Evolutionary conservation across 495 filamentous ascomycete genomes (phyloP).

Genomic region (Trichoderma erinaceum): DNA sequence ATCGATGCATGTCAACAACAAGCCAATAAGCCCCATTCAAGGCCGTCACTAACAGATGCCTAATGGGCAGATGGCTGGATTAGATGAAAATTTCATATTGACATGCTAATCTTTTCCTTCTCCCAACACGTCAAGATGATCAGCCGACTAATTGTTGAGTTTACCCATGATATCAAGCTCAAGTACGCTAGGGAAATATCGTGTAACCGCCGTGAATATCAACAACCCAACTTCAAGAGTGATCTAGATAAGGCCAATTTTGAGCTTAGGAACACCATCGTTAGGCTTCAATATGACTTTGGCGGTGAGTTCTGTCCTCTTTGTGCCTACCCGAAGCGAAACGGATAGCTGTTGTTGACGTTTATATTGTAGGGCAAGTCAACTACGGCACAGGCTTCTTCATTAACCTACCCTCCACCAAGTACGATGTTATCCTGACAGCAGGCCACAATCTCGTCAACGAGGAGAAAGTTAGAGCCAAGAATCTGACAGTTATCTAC

Average conservation of each 20-base stretch:
- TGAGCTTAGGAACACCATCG: not conserved
- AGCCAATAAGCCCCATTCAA: too few relatives aligned
- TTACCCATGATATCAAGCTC: not conserved
- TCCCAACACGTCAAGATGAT: not conserved
- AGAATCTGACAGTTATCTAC: not conserved
- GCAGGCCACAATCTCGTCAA: slow-evolving; percentile 17
- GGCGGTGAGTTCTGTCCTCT: not conserved
- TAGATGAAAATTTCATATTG: not conserved
- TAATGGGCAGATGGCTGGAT: too few relatives aligned
- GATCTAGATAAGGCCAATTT: not conserved
- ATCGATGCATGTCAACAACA: too few relatives aligned
- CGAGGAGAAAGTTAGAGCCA: not conserved
- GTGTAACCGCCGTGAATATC: not conserved
- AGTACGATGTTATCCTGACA: slow-evolving; percentile 19
- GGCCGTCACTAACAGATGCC: too few relatives aligned
- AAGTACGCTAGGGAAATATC: not conserved
- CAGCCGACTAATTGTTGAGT: not conserved
- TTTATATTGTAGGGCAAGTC: not conserved
- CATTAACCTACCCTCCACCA: slow-evolving; percentile 26
- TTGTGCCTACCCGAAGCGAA: not conserved
- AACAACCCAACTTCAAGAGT: not conserved
- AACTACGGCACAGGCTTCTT: slow-evolving; percentile 30
- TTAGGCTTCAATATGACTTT: not conserved
- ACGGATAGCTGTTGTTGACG: not conserved
- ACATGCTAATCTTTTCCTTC: too few relatives aligned